Conservation (phyloP, 495 filamentous ascomycete species). For the Aspergillus coremiiformis region DNA sequence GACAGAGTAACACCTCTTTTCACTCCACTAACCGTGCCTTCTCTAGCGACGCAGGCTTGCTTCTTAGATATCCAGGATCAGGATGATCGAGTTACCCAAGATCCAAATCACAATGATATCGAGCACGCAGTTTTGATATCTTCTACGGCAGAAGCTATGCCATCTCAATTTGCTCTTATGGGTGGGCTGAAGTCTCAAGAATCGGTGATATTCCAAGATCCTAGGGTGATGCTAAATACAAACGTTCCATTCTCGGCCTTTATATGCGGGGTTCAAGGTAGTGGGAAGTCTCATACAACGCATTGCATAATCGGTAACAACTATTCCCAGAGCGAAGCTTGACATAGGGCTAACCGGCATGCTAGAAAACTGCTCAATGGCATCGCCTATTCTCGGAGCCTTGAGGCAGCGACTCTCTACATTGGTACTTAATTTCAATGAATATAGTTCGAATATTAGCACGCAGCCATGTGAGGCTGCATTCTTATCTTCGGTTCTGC, state of each 20-base stretch:
- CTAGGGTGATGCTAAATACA: conserved; percentile 12
- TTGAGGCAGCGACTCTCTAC: conserved; percentile 48
- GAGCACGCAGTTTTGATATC: conserved; percentile 16
- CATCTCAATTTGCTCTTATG: conserved; percentile 18
- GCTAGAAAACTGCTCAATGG: conserved; percentile 49
- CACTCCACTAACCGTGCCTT: background rate
- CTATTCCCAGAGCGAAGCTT: background rate
- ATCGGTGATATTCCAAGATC: conserved; percentile 2
- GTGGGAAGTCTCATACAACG: background rate
- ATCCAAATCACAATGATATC: conserved; percentile 12
- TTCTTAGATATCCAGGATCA: background rate
- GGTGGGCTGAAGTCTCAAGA: conserved; percentile 8
- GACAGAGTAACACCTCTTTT: background rate
- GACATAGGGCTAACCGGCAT: conserved; percentile 46
- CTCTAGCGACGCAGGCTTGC: background rate
- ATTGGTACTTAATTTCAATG: conserved; percentile 62
- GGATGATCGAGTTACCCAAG: background rate
- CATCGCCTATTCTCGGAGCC: conserved; percentile 23
- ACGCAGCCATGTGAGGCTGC: conserved; percentile 57
- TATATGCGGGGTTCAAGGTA: background rate
- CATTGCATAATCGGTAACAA: background rate
- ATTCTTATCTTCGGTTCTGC: conserved; percentile 47
- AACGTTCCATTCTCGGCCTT: background rate
- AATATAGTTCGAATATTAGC: conserved; percentile 44
- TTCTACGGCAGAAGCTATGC: conserved; percentile 11